Evolutionary conservation across 2,329 filamentous ascomycete genomes (phyloP), one percentile per base, ranked within the genome.

Genomic region (Calonectria pauciramosa): DNA sequence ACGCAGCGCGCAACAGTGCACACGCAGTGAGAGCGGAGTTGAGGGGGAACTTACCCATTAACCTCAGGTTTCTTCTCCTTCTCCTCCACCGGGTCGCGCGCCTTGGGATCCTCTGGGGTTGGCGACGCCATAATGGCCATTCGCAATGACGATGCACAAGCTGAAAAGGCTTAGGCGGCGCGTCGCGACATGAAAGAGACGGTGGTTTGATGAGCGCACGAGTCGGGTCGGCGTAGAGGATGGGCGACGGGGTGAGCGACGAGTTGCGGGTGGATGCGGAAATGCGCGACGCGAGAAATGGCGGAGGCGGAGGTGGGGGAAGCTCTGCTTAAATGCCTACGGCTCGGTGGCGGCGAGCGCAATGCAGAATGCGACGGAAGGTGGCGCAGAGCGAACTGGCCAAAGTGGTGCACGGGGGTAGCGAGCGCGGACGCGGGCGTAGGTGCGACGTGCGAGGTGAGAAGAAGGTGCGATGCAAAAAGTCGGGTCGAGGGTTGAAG

Each of bases 121-220:
- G 88, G 87, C 79, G 89, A 89, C 76, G 89, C 87, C 89, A 91
- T 91, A 81, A 86, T 86, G 87, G 88, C 87, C 85, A 87, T 88
- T 85, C 85, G 87, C 84, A 82, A 79, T 80, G 76, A 75, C 60
- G 65, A 79, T 79, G 82, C 80, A 80, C 77, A 72, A 76, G 73
- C 77, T 79, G 77, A 78, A 69, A 79, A 77, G 66, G n/a, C 69
- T 76, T 83, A 84, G 77, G 76, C 71, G 75, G 76, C 77, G 78
- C 75, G 80, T 77, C 78, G 84, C 83, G 82, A 85, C 86, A 87
- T 86, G 76, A 85, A 87, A 78, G 76, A 76, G 71, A 60, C 68
- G 34, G 64, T 44, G 32, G 66, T 32, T 67, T 51, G 59, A 78
- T 63, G 70, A 64, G 72, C 72, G 73, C 67, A 51, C 44, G 59